These are phyloP conservation scores for Umbelopsis sp. DNA, from an alignment of 192 early-diverging fungal species.

Conservation along the genomic window DNA sequence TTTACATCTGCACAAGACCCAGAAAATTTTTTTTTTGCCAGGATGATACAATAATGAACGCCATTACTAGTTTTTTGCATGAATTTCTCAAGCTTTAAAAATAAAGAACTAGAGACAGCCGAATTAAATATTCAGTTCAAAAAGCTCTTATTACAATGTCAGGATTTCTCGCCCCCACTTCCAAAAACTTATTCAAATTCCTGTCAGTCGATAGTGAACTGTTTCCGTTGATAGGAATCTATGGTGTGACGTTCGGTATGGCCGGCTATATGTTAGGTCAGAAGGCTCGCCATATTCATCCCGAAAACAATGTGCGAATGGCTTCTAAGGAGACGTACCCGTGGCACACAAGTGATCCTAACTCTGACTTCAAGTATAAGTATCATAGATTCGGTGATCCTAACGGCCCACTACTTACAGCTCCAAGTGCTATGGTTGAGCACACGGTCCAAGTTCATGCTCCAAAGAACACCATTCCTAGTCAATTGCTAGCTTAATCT, in stretches of 20 bases:
- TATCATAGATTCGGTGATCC: constrained; percentile 20
- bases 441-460: constrained; percentile 22
- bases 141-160: background rate
- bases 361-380: constrained; percentile 17
- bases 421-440: constrained; percentile 22
- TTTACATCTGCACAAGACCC: background rate
- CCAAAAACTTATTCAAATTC: constrained; percentile 19
- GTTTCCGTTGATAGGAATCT: constrained; percentile 28
- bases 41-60: background rate
- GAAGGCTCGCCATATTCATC: constrained; percentile 1
- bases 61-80: background rate
- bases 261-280: constrained; percentile 27
- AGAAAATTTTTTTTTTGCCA: background rate
- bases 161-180: constrained; percentile 15
- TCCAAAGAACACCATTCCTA: constrained; percentile 3
- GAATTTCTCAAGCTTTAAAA: constrained; percentile 6
- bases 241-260: background rate
- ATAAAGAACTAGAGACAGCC: background rate
- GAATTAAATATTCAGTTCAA: background rate
- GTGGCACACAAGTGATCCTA: constrained; percentile 18
- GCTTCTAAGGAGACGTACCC: constrained; percentile 11
- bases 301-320: constrained; percentile 19
- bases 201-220: constrained; percentile 28
- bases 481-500: background rate
- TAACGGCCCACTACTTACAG: background rate